Evolutionary conservation across 2,329 filamentous ascomycete genomes (phyloP).

Genomic region (Epichloe elymi): DNA sequence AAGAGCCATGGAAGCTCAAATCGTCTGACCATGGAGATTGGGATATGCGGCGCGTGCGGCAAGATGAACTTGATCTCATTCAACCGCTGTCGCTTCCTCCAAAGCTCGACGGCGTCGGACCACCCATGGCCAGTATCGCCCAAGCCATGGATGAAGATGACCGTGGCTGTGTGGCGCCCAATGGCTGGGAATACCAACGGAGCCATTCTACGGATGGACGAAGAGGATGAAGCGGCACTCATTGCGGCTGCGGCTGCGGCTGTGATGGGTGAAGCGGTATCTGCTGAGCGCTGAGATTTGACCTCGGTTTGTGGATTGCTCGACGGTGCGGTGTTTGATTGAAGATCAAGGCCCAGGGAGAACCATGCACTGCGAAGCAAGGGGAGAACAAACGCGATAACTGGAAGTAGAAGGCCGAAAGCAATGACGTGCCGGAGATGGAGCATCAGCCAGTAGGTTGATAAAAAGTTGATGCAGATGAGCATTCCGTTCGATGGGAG

Average conservation of each 20-base stretch:
- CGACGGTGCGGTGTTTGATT: background rate
- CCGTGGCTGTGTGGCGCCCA: slow-evolving; percentile 77
- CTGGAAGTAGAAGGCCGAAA: background rate
- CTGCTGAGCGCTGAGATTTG: background rate
- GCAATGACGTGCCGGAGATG: background rate
- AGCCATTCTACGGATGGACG: slow-evolving; percentile 19
- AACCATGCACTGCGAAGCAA: background rate
- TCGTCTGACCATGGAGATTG: slow-evolving; percentile 52
- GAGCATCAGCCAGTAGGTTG: background rate
- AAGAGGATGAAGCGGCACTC: slow-evolving; percentile 10
- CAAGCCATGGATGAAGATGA: slow-evolving; percentile 88
- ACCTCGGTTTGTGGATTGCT: background rate
- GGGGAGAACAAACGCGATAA: background rate
- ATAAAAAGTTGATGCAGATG: too few relatives aligned
- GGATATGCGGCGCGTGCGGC: slow-evolving; percentile 77
- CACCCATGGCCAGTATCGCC: slow-evolving; percentile 73
- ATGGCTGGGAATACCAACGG: slow-evolving; percentile 66
- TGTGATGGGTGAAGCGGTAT: background rate
- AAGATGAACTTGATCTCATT: slow-evolving; percentile 89
- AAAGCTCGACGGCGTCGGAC: slow-evolving; percentile 76
- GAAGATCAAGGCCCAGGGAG: background rate
- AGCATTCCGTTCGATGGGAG: background rate
- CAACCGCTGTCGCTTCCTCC: slow-evolving; percentile 65
- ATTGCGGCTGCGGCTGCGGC: background rate
- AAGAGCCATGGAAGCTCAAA: background rate